Evolutionary conservation across 202 grass and related monocot genomes (phyloP), one percentile per base, ranked within the genome.

Genomic region (Carex arenaria): DNA sequence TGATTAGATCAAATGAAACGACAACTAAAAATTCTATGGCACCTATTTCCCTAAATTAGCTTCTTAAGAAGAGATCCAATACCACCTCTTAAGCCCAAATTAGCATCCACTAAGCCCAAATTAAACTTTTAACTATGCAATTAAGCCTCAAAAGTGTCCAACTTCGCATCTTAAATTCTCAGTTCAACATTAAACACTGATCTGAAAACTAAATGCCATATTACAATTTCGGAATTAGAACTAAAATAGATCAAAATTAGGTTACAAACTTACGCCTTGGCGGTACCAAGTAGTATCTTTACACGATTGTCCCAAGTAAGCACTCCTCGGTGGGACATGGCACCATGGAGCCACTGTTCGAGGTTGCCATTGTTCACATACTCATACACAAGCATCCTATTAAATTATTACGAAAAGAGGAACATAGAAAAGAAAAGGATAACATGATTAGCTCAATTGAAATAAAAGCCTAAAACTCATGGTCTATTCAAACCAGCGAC

Each of bases 281-380:
- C 89, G 69, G 92, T 97, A 70, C 94, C 94, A 81, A 97, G 88
- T 28, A 97, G 92, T 84, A 97, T 88, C 59, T 94, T 97, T 67
- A 88, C 86, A 53, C 94, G 94, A 80, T 89, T 90, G 86, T 94
- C 94, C 94, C 94, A 97, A 85, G 55, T 92, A 85, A 97, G 94
- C 55, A 94, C 84, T 54, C 92, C 90, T 23, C 54, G 72, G 81
- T 92, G 88, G 85, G 78, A 87, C 83, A 91, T 89, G 28, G 90
- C 86, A 55, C 94, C 94, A 88, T 94, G 92, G 78, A 97, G 87
- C 94, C 94, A 97, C 78, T 97, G 92, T 80, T 97, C 94, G 66
- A 97, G 87, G 82, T 97, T 97, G 38, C 94, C 94, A 88, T 97
- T 97, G 85, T 94, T 94, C 45, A 97, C 94, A 94, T 97, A 94